Evolutionary conservation across 495 filamentous ascomycete genomes (phyloP), one percentile per base, ranked within the genome.

Genomic region (Chaetomium tenue): DNA sequence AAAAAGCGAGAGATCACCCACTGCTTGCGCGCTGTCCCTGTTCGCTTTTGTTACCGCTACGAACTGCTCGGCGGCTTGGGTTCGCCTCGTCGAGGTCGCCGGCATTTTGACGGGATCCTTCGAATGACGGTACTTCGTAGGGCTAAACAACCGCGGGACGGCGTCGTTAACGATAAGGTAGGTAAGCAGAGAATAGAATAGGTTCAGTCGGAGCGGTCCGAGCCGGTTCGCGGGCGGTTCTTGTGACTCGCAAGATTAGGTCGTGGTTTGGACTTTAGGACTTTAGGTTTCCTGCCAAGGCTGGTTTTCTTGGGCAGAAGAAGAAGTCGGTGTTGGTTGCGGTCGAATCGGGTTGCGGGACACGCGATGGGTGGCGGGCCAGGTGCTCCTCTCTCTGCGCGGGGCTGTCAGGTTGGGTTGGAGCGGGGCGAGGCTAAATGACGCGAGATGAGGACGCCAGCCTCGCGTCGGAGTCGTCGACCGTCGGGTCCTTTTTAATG

Each of bases 21-120:
- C 85, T 67, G 72, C 73, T 40, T 74, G 69, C 25, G 87, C 87
- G 13, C 63, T 78, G 59, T 78, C 83, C 46, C 84, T 82, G 13
- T 78, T 74, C 6, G 81, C 72, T 25, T 80, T 76, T 12, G 87
- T 87, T 57, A 87, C 78, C 25, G 70, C 68, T 46, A 78, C 72
- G 70, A 88, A 88, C 63, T 85, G 33, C 22, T 58, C 22, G 11
- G 6, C 56, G 7, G 39, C 20, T 16, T 46, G 37, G 11, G 42
- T 25, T 20, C 23, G 22, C 18, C 37, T 46, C 8, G 22, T 46
- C 37, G 56, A n/a, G 23, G 39, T 58, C 23, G 56, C 22, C 39
- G 56, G 56, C 40, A 47, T 25, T 23, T 12, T 55, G 46, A 20
- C 46, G 20, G 46, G 46, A n/a, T 47, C 15, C 44, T 20, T 5